Evolutionary conservation across 805 yeast genomes (phyloP).

Genomic region (Metschnikowia matae): DNA sequence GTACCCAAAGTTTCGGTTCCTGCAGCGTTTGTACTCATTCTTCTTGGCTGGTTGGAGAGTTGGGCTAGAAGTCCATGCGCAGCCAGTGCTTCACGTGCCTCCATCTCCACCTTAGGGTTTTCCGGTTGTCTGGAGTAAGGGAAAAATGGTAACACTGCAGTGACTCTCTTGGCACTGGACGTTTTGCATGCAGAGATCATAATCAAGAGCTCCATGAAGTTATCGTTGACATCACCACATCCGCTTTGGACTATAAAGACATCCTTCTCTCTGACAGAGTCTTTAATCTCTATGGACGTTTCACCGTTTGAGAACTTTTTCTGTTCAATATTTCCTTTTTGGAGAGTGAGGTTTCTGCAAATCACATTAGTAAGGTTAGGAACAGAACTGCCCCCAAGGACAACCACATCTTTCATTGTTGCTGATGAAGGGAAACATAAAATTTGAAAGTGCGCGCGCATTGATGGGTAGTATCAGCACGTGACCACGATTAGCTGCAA

Average conservation of each 20-base stretch:
- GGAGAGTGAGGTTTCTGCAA: constrained; percentile 72
- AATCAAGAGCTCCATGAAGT: constrained; percentile 75
- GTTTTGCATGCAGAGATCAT: constrained; percentile 90
- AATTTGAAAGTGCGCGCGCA: constrained; percentile 3
- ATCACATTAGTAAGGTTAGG: constrained; percentile 72
- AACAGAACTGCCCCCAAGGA: constrained; percentile 89
- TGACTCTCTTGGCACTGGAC: constrained; percentile 83
- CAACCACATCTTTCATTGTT: constrained; percentile 74
- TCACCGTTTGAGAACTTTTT: constrained; percentile 85
- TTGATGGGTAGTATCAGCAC: background rate
- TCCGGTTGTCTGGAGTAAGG: constrained; percentile 97
- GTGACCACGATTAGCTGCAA: constrained; percentile 2
- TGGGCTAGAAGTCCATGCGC: constrained; percentile 11
- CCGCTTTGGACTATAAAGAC: constrained; percentile 88
- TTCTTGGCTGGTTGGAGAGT: constrained; percentile 17
- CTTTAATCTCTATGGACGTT: constrained; percentile 78
- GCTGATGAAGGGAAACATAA: background rate
- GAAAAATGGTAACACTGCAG: constrained; percentile 88
- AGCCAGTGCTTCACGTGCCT: constrained; percentile 11
- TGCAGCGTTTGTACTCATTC: constrained; percentile 31
- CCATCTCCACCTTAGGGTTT: constrained; percentile 47
- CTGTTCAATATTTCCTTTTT: constrained; percentile 60
- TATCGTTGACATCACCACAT: constrained; percentile 84
- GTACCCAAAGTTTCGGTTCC: constrained; percentile 28
- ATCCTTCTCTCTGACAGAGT: constrained; percentile 93